Conservation (phyloP, 2,329 filamentous ascomycete species). For the Lachnellula hyalina region DNA sequence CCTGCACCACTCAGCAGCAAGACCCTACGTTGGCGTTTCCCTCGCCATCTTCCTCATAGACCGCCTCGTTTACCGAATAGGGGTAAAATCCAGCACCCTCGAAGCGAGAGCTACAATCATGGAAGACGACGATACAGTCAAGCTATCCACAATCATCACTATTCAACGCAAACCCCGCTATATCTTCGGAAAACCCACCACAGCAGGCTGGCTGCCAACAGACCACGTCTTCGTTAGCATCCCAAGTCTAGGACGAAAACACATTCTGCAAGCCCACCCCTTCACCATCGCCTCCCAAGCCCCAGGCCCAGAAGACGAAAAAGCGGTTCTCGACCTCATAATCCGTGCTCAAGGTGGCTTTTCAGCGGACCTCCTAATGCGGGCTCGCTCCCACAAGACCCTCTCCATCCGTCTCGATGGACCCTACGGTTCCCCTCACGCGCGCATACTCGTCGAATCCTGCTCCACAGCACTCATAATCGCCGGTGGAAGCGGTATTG, state of each 20-base stretch:
- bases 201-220: slow-evolving; percentile 52
- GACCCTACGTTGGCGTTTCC: slow-evolving; percentile 48
- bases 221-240: slow-evolving; percentile 61
- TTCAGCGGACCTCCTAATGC: slow-evolving; percentile 47
- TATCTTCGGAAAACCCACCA: slow-evolving; percentile 33
- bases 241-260: slow-evolving; percentile 46
- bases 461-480: slow-evolving; percentile 49
- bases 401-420: slow-evolving; percentile 53
- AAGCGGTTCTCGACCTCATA: slow-evolving; percentile 51
- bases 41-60: slow-evolving; percentile 54
- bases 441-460: slow-evolving; percentile 46
- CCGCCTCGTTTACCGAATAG: slow-evolving; percentile 50
- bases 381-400: slow-evolving; percentile 41
- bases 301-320: slow-evolving; percentile 34
- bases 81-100: slow-evolving; percentile 44
- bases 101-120: slow-evolving; percentile 47
- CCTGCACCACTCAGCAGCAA: slow-evolving; percentile 50
- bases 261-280: slow-evolving; percentile 56
- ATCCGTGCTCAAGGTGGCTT: slow-evolving; percentile 58
- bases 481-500: slow-evolving; percentile 60
- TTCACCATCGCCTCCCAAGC: slow-evolving; percentile 62
- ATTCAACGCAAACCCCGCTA: slow-evolving; percentile 1
- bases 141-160: slow-evolving; percentile 33
- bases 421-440: slow-evolving; percentile 56
- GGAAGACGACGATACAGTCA: slow-evolving; percentile 51